These are phyloP conservation scores for Pinus tabuliformis DNA, from an alignment of 75 land plant species.

Conservation along the genomic window DNA sequence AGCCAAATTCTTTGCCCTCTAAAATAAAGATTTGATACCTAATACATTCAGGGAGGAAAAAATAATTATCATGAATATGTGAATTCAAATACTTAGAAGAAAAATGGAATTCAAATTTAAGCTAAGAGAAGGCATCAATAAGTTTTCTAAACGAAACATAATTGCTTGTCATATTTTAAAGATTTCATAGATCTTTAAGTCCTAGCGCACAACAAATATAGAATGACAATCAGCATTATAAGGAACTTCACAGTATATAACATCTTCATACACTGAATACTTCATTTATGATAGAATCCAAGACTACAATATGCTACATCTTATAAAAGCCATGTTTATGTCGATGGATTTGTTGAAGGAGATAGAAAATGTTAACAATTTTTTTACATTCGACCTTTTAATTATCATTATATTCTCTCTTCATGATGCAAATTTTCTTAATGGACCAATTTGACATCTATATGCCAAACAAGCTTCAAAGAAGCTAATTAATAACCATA, in stretches of 20 bases:
- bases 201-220: neutral
- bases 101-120: neutral
- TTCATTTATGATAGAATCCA: neutral
- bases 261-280: neutral
- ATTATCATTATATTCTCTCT: too few relatives aligned
- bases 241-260: neutral
- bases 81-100: neutral
- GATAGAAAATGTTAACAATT: neutral
- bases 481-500: too few relatives aligned
- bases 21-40: conserved; percentile 58
- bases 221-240: neutral
- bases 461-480: too few relatives aligned
- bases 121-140: neutral
- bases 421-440: too few relatives aligned
- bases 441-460: too few relatives aligned
- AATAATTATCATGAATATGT: neutral
- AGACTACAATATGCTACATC: neutral
- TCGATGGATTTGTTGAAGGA: neutral
- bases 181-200: neutral
- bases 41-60: neutral
- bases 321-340: neutral
- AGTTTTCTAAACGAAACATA: neutral
- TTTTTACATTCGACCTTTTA: neutral
- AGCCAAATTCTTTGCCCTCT: conserved; percentile 77
- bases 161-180: too few relatives aligned